phyloP scores from a whole-genome alignment of 306 rosid genomes.

The Cicer arietinum region DNA sequence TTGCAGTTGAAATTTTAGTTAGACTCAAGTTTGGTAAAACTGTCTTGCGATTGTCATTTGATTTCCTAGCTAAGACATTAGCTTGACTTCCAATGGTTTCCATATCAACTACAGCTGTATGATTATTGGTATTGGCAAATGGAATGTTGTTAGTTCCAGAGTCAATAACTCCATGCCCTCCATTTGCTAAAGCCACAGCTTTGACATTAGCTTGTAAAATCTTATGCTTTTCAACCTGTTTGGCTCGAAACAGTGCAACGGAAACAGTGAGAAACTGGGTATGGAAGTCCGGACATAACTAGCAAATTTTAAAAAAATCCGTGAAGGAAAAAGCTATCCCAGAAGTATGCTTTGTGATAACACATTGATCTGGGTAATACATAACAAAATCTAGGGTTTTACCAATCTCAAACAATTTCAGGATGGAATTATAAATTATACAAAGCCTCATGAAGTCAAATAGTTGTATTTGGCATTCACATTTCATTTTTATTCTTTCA shows the following conservation, averaged over 20 bases:
- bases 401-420: slow-evolving; percentile 14
- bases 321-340: slow-evolving; percentile 18
- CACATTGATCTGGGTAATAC: slow-evolving; percentile 16
- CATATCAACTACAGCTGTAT: slow-evolving; percentile 40
- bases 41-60: slow-evolving; percentile 49
- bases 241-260: slow-evolving; percentile 21
- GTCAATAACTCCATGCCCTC: slow-evolving; percentile 45
- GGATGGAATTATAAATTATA: slow-evolving; percentile 3
- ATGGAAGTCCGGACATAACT: not conserved
- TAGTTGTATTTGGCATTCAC: slow-evolving; percentile 1
- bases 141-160: slow-evolving; percentile 43
- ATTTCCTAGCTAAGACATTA: slow-evolving; percentile 44
- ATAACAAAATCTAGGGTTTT: slow-evolving; percentile 6
- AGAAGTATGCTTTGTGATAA: not conserved
- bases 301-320: slow-evolving; percentile 30
- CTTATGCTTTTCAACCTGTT: slow-evolving; percentile 89
- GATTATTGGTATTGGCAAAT: slow-evolving; percentile 47
- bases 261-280: slow-evolving; percentile 7
- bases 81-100: slow-evolving; percentile 49
- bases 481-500: slow-evolving; percentile 34
- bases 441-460: slow-evolving; percentile 18
- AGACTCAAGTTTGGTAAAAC: slow-evolving; percentile 48
- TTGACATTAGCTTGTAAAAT: slow-evolving; percentile 71
- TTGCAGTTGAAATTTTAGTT: slow-evolving; percentile 33
- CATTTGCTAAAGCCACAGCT: slow-evolving; percentile 51